phyloP scores from a whole-genome alignment of 2,329 filamentous ascomycete species.

The Canariomyces notabilis region DNA sequence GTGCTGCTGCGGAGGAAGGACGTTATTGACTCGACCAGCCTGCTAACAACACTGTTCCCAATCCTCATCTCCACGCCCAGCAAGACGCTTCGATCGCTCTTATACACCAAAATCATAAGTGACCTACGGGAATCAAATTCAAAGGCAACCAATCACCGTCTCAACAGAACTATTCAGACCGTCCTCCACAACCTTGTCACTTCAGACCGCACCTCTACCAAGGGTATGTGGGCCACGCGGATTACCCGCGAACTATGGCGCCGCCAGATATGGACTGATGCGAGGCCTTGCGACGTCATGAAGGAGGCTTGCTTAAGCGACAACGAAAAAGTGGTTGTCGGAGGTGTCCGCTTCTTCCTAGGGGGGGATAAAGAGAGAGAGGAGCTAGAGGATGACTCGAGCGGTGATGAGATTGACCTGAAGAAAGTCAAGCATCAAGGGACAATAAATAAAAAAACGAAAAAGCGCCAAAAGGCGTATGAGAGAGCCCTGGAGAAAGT shows the following conservation, averaged over 20 bases:
- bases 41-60: slow-evolving; percentile 90
- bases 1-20: slow-evolving; percentile 87
- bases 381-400: slow-evolving; percentile 83
- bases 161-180: slow-evolving; percentile 90
- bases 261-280: slow-evolving; percentile 90
- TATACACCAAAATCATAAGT: slow-evolving; percentile 86
- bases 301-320: slow-evolving; percentile 85
- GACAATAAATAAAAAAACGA: slow-evolving; percentile 93
- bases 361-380: slow-evolving; percentile 95
- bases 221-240: slow-evolving; percentile 93
- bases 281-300: slow-evolving; percentile 96
- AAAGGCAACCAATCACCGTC: slow-evolving; percentile 81
- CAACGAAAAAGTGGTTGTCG: slow-evolving; percentile 86
- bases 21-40: slow-evolving; percentile 74
- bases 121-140: slow-evolving; percentile 85
- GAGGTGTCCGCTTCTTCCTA: slow-evolving; percentile 89
- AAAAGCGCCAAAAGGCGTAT: slow-evolving; percentile 75
- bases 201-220: slow-evolving; percentile 75
- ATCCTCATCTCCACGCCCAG: slow-evolving; percentile 83
- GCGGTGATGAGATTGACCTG: slow-evolving; percentile 78
- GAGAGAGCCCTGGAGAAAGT: slow-evolving; percentile 78
- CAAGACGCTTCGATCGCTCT: slow-evolving; percentile 76
- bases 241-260: slow-evolving; percentile 95
- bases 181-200: slow-evolving; percentile 89
- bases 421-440: slow-evolving; percentile 76